Base-by-base conservation (phyloP, 306 rosid genomes). In the Trifolium pratense region DNA sequence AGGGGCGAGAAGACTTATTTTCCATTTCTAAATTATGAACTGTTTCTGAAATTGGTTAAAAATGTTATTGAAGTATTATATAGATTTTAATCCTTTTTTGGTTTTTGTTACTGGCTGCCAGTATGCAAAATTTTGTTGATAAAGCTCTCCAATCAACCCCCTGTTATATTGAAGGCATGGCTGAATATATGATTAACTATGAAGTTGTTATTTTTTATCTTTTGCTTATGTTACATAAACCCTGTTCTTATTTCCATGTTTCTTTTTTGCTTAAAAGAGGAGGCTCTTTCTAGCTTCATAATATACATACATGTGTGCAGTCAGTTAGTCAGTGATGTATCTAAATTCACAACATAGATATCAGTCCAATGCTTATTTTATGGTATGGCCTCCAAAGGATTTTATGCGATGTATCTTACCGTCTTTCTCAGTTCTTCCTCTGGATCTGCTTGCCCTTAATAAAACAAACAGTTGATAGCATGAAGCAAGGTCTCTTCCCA, bases 391-490 rank as follows among this genome's bases (percentile, higher is more conserved):
- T 79, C 8, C 83, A 79, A 3, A 86, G 69, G n/a, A n/a, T n/a
- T n/a, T n/a, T n/a, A n/a, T 76, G 16, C 88, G 83, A 71, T 88
- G 87, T 40, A 86, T 80, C 77, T 80, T 79, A 11, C 80, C 36
- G 12, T 85, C 86, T 71, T 84, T 86, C 76, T 80, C 39, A 88
- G 79, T 78, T 90, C 89, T 68, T 87, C 89, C 4, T 76, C 23
- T 20, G 86, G 83, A 77, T 84, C 86, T 7, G 90, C 87, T 72
- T 86, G 88, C 23, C 85, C 87, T 84, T 75, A 80, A 73, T 87
- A 88, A 81, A 84, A 83, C 20, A 73, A 18, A 18, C 16, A 12
- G 45, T n/a, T 26, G 39, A 14, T 48, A 18, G 13, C 12, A 62
- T 29, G 52, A 83, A 68, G 64, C 86, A 90, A 25, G 87, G 79